Evolutionary conservation across 1,284 basidiomycete species (phyloP), one percentile per base, ranked within the genome.

Genomic region (Anthracocystis walkeri): DNA sequence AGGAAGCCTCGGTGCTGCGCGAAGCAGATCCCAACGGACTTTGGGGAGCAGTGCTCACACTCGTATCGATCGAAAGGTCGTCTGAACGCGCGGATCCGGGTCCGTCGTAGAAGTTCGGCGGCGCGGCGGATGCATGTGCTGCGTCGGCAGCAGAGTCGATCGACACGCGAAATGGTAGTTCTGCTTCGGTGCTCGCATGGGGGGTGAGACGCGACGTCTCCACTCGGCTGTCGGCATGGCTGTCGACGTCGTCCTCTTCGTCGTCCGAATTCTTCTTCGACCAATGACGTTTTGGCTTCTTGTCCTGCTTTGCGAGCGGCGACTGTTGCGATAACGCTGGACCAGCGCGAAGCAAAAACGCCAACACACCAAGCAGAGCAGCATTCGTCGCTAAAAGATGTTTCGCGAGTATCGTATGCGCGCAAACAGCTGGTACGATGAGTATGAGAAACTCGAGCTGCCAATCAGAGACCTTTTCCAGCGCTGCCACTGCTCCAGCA

Each of bases 351-450:
- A 48, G 7, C 10, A 71, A 40, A 2, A 65, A 20, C 7, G 29
- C n/a, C 1, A 65, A 49, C 7, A 41, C 14, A 0, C 44, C 41
- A 5, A 65, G 18, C 18, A 88, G 55, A 0, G 89, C 75, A 1
- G 94, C 82, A 45, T 89, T 89, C 46, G 94, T 87, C 1, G 87
- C 53, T 0, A 87, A 69, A 0, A 93, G 90, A 7, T 87, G 85
- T 20, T 88, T 84, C 0, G 93, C 90, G 72, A 91, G 91, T 27
- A 91, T 58, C 0, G 95, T 97, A 85, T 95, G 90, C 1, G 90
- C 91, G 3, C 94, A 87, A 1, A 95, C 87, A 10, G 95, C 87
- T 0, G 95, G 95, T 0, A 93, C 65, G 23, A 92, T 89, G 11
- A 95, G 89, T 3, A 92, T 83, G 2, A 87, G 46, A 86, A 90